Evolutionary conservation across 495 filamentous ascomycete genomes (phyloP).

Genomic region (Aspergillus indologenus): DNA sequence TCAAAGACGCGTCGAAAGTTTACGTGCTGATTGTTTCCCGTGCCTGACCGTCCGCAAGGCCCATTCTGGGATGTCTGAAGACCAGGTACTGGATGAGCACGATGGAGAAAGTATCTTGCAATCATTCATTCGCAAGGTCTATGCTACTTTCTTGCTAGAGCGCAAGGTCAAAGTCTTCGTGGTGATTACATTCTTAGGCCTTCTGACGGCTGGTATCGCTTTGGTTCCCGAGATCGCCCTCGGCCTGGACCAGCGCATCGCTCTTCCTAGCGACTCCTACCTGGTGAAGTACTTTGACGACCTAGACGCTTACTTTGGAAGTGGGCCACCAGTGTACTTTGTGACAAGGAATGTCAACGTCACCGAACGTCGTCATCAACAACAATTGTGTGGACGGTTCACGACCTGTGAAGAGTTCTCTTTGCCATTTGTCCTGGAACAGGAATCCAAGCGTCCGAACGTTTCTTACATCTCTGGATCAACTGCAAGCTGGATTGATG

Average conservation of each 20-base stretch:
- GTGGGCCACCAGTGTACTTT: slow-evolving; percentile 94
- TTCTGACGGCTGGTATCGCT: slow-evolving; percentile 82
- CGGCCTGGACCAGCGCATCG: slow-evolving; percentile 90
- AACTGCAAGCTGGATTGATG: slow-evolving; percentile 93
- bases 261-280: slow-evolving; percentile 89
- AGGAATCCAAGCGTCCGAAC: slow-evolving; percentile 86
- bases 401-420: slow-evolving; percentile 81
- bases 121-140: slow-evolving; percentile 80
- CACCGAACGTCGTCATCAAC: slow-evolving; percentile 69
- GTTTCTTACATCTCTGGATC: slow-evolving; percentile 90
- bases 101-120: slow-evolving; percentile 69
- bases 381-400: slow-evolving; percentile 87
- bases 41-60: slow-evolving; percentile 74
- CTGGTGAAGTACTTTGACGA: slow-evolving; percentile 94
- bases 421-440: slow-evolving; percentile 82
- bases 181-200: slow-evolving; percentile 74
- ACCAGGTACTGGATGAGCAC: slow-evolving; percentile 60
- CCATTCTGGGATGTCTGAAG: slow-evolving; percentile 49
- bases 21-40: slow-evolving; percentile 90
- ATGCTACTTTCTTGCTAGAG: slow-evolving; percentile 77
- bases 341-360: slow-evolving; percentile 78
- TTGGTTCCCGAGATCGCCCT: slow-evolving; percentile 80
- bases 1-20: slow-evolving; percentile 78
- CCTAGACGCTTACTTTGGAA: slow-evolving; percentile 84
- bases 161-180: slow-evolving; percentile 73